Conservation (phyloP, 768 basidiomycete genomes). For the Boletus coccyginus region DNA sequence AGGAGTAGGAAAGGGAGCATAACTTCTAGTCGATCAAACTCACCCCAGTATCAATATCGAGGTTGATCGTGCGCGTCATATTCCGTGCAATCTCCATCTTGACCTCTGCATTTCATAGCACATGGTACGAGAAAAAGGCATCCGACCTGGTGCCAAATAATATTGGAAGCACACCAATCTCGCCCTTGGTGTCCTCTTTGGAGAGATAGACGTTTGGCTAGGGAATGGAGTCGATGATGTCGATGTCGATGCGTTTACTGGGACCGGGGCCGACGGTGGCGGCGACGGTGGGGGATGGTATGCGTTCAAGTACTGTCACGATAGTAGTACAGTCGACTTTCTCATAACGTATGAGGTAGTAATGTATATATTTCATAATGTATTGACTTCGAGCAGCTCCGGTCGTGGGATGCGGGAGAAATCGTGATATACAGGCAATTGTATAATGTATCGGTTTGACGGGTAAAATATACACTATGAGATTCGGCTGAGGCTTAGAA, state of each 20-base stretch:
- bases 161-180: conserved; percentile 98
- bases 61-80: conserved; percentile 71
- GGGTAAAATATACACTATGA: too few species aligned
- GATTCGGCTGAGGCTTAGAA: too few species aligned
- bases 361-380: too few species aligned
- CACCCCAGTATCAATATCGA: conserved; percentile 97
- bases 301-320: too few species aligned
- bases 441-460: too few species aligned
- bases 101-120: conserved; percentile 36
- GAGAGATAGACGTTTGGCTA: conserved; percentile 87
- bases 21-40: conserved; percentile 99
- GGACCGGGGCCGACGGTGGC: conserved; percentile 81
- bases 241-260: conserved; percentile 85
- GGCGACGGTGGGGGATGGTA: conserved; percentile 24
- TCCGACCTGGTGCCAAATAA: conserved; percentile 61
- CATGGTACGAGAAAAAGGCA: not conserved
- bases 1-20: not conserved
- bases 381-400: too few species aligned
- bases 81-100: conserved; percentile 45
- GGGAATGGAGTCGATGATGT: conserved; percentile 86
- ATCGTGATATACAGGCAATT: too few species aligned
- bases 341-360: too few species aligned
- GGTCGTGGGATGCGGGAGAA: too few species aligned
- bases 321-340: too few species aligned
- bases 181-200: conserved; percentile 84